Conservation (phyloP, 2,329 filamentous ascomycete genomes). For the Xenosphaeropsis pyriputrescens region DNA sequence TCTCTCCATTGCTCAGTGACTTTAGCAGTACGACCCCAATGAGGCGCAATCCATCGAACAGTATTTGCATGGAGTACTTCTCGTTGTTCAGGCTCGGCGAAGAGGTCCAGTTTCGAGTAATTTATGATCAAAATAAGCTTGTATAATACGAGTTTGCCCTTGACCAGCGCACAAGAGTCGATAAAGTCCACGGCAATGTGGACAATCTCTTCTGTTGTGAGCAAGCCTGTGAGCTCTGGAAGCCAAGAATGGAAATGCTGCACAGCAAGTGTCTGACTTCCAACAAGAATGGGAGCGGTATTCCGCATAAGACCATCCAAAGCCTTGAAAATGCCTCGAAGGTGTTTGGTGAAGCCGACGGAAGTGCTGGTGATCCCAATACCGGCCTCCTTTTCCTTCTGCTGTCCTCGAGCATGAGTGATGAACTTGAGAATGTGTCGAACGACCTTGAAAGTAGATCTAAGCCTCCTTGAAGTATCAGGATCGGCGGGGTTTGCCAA, state of each 20-base stretch:
- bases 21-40: slow-evolving; percentile 68
- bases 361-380: slow-evolving; percentile 70
- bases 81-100: slow-evolving; percentile 63
- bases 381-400: slow-evolving; percentile 75
- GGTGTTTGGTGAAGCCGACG: slow-evolving; percentile 62
- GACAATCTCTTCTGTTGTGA: slow-evolving; percentile 73
- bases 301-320: slow-evolving; percentile 85
- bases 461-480: slow-evolving; percentile 68
- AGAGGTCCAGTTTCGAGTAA: slow-evolving; percentile 70
- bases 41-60: slow-evolving; percentile 78
- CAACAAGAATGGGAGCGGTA: slow-evolving; percentile 69
- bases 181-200: slow-evolving; percentile 88
- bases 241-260: slow-evolving; percentile 97
- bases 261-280: slow-evolving; percentile 86
- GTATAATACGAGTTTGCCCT: slow-evolving; percentile 83
- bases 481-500: slow-evolving; percentile 72
- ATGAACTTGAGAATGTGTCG: slow-evolving; percentile 91
- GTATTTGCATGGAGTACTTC: slow-evolving; percentile 66
- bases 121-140: slow-evolving; percentile 89
- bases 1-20: slow-evolving; percentile 81
- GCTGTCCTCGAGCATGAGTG: slow-evolving; percentile 72
- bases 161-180: slow-evolving; percentile 75
- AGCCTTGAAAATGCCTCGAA: slow-evolving; percentile 79
- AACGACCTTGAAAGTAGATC: slow-evolving; percentile 89
- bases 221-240: slow-evolving; percentile 68